phyloP scores from a whole-genome alignment of 352 stramenopile species.

The Globisporangium canariense region DNA sequence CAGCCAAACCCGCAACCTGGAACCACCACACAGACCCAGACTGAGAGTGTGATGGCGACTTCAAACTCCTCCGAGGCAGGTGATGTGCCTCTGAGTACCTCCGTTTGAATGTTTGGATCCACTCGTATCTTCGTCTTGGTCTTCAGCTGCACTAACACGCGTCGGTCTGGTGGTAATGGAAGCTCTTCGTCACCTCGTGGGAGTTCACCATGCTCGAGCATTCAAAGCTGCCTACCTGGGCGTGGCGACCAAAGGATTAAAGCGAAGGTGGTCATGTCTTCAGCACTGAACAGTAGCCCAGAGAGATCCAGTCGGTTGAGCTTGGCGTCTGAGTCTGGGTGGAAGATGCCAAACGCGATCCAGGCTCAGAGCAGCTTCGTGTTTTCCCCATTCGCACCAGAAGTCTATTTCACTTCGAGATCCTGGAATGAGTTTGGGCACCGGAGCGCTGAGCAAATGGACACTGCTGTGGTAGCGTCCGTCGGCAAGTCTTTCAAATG shows the following conservation, averaged over 20 bases:
- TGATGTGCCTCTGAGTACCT: too few species aligned
- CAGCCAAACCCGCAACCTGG: too few species aligned
- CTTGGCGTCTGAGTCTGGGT: conserved; percentile 27
- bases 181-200: too few species aligned
- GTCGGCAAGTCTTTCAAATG: background rate
- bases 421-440: background rate
- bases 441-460: conserved; percentile 3
- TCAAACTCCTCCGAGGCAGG: too few species aligned
- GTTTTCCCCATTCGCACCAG: conserved; percentile 9
- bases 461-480: background rate
- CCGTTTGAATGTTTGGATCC: too few species aligned
- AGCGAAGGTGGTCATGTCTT: conserved; percentile 11
- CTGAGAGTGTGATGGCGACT: too few species aligned
- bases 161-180: too few species aligned
- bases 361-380: conserved; percentile 28
- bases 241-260: conserved; percentile 15
- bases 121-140: too few species aligned
- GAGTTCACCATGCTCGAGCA: too few species aligned
- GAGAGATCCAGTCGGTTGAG: conserved; percentile 28
- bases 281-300: conserved; percentile 18
- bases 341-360: conserved; percentile 43
- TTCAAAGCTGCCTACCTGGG: too few species aligned
- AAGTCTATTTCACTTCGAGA: background rate
- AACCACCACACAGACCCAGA: too few species aligned
- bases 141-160: too few species aligned